phyloP scores from a whole-genome alignment of 495 filamentous ascomycete species.

The Acidiella bohemica region DNA sequence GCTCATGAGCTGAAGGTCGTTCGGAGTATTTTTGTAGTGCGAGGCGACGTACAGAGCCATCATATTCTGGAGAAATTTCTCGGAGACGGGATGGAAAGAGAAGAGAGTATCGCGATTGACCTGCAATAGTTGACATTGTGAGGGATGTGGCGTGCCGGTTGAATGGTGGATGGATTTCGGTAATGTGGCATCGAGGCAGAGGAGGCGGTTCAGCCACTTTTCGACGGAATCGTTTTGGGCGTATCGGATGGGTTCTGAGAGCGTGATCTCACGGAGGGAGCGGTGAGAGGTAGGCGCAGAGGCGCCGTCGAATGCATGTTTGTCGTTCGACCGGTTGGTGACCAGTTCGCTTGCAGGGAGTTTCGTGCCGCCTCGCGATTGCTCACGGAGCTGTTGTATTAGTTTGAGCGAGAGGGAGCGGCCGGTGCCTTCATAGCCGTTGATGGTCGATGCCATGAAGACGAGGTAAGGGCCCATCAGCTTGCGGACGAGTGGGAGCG shows the following conservation, averaged over 20 bases:
- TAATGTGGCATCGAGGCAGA: slow-evolving; percentile 85
- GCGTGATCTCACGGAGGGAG: slow-evolving; percentile 81
- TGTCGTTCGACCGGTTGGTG: slow-evolving; percentile 58
- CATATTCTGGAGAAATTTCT: slow-evolving; percentile 95
- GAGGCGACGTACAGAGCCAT: slow-evolving; percentile 95
- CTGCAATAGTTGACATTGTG: slow-evolving; percentile 74
- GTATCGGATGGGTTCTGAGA: slow-evolving; percentile 90
- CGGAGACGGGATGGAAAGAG: slow-evolving; percentile 92
- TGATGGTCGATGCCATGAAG: slow-evolving; percentile 99
- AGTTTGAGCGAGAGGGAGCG: slow-evolving; percentile 89
- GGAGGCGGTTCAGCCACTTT: slow-evolving; percentile 87
- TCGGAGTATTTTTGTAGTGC: slow-evolving; percentile 97
- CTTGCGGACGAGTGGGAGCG: slow-evolving; percentile 79
- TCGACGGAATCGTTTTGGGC: slow-evolving; percentile 82
- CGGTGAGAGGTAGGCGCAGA: slow-evolving; percentile 51
- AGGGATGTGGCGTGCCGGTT: slow-evolving; percentile 86
- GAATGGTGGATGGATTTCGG: slow-evolving; percentile 59
- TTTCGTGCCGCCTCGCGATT: slow-evolving; percentile 53
- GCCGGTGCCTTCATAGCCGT: slow-evolving; percentile 96
- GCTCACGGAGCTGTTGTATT: slow-evolving; percentile 92
- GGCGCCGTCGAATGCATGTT: slow-evolving; percentile 48
- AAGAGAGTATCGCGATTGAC: slow-evolving; percentile 97
- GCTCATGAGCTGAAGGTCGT: slow-evolving; percentile 94
- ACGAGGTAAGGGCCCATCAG: slow-evolving; percentile 96
- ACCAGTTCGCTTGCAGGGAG: slow-evolving; percentile 42